These are phyloP conservation scores for Diaporthe citri DNA, from an alignment of 2,329 filamentous ascomycete species.

Conservation along the genomic window DNA sequence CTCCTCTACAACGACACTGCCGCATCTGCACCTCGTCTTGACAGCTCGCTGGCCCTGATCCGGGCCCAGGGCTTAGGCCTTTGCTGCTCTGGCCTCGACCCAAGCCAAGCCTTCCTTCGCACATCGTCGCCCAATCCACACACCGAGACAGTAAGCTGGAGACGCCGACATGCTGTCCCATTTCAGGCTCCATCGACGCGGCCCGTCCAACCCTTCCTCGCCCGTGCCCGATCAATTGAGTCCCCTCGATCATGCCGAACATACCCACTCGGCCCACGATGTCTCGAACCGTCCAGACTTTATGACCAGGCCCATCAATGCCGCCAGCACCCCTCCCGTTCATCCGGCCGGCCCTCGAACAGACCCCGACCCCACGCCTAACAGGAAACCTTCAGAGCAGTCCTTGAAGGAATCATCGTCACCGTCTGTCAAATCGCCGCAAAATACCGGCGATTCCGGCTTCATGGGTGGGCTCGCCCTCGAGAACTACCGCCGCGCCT, in stretches of 20 bases:
- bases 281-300: slow-evolving; percentile 51
- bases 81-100: slow-evolving; percentile 30
- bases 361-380: slow-evolving; percentile 38
- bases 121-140: slow-evolving; percentile 13
- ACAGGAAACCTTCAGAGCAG: slow-evolving; percentile 38
- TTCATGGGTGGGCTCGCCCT: slow-evolving; percentile 70
- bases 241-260: slow-evolving; percentile 56
- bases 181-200: slow-evolving; percentile 70
- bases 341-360: slow-evolving; percentile 65
- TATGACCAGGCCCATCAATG: slow-evolving; percentile 51
- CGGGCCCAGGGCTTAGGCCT: slow-evolving; percentile 15
- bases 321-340: slow-evolving; percentile 58
- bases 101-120: slow-evolving; percentile 15
- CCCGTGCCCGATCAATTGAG: slow-evolving; percentile 61
- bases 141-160: slow-evolving; percentile 12
- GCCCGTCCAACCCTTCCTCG: slow-evolving; percentile 67
- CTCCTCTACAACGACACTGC: slow-evolving; percentile 7
- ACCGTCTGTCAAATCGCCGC: slow-evolving; percentile 49
- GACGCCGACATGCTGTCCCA: slow-evolving; percentile 38
- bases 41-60: slow-evolving; percentile 32
- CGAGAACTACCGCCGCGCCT: slow-evolving; percentile 61
- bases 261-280: slow-evolving; percentile 58
- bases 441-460: slow-evolving; percentile 55
- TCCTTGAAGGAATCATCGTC: slow-evolving; percentile 43
- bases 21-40: slow-evolving; percentile 24